A percentile compares a stretch with the other conserved stretches of the same genome.
phyloP scores from a whole-genome alignment of 345 rosid genomes.

The Aurinia saxatilis region DNA sequence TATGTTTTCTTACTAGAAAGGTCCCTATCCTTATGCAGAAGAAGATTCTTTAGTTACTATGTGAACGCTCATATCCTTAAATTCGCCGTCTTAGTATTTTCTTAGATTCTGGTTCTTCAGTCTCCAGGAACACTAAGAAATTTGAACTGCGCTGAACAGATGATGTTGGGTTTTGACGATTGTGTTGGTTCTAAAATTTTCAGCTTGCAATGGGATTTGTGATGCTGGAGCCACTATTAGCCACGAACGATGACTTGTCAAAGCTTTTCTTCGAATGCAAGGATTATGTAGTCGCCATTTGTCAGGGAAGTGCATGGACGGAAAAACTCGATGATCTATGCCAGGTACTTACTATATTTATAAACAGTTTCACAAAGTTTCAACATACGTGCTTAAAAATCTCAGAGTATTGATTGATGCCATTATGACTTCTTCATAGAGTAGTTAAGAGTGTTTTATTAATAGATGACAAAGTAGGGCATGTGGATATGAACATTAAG shows the following conservation, averaged over 20 bases:
- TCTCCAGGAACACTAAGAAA: too few relatives aligned
- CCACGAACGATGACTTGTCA: constrained; percentile 45
- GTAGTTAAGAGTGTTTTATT: neutral
- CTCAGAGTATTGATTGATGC: neutral
- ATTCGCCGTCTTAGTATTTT: neutral
- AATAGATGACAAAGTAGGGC: neutral
- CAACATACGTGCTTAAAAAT: neutral
- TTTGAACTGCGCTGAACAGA: neutral
- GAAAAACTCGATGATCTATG: constrained; percentile 78
- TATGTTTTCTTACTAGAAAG: neutral
- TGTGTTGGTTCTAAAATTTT: constrained; percentile 18
- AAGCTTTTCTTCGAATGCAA: constrained; percentile 79
- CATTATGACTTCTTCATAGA: constrained; percentile 1
- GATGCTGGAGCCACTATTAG: constrained; percentile 53
- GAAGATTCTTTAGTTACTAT: neutral
- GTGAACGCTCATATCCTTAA: neutral
- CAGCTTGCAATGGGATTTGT: constrained; percentile 73
- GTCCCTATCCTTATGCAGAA: neutral
- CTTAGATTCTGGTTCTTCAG: neutral
- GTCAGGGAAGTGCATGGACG: constrained; percentile 50
- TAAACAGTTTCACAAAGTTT: neutral
- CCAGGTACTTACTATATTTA: constrained; percentile 42
- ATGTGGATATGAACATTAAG: neutral
- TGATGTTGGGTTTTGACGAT: constrained; percentile 15
- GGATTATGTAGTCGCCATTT: constrained; percentile 57